Conservation (phyloP, 2,329 filamentous ascomycete species). For the Venturia effusa region DNA sequence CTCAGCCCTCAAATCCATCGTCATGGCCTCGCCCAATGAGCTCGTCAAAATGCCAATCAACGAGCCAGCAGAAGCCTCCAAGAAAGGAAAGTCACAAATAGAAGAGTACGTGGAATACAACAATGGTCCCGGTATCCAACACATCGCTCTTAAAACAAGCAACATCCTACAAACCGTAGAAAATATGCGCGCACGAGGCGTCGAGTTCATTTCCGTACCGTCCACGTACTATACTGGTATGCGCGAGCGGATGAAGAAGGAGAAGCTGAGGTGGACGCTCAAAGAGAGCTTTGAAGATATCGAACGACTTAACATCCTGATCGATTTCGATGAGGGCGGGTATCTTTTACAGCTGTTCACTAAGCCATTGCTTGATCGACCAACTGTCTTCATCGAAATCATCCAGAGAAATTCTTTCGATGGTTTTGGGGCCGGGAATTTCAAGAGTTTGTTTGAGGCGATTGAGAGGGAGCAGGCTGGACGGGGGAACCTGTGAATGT, state of each 20-base stretch:
- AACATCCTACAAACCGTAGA: conserved; percentile 71
- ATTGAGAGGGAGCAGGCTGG: conserved; percentile 87
- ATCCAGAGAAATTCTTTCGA: conserved; percentile 86
- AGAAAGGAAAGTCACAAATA: conserved; percentile 88
- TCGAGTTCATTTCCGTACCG: conserved; percentile 88
- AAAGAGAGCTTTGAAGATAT: conserved; percentile 72
- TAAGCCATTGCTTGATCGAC: conserved; percentile 80
- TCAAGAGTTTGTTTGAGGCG: conserved; percentile 89
- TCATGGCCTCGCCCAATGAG: conserved; percentile 80
- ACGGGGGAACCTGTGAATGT: conserved; percentile 51
- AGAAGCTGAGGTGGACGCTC: conserved; percentile 42
- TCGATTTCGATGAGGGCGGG: conserved; percentile 89
- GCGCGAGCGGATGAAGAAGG: conserved; percentile 56
- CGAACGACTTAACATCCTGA: conserved; percentile 71
- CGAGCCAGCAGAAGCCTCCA: conserved; percentile 82
- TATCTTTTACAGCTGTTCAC: conserved; percentile 59
- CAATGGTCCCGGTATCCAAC: conserved; percentile 80
- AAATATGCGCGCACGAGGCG: conserved; percentile 71
- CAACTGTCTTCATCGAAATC: conserved; percentile 93
- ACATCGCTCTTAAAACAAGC: conserved; percentile 74
- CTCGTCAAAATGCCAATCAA: conserved; percentile 98
- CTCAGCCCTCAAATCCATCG: conserved; percentile 76
- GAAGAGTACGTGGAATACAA: conserved; percentile 83
- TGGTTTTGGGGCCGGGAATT: conserved; percentile 90
- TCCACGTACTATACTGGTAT: conserved; percentile 76